These are phyloP conservation scores for Calonectria crousiana DNA, from an alignment of 2,329 filamentous ascomycete genomes.

Conservation along the genomic window DNA sequence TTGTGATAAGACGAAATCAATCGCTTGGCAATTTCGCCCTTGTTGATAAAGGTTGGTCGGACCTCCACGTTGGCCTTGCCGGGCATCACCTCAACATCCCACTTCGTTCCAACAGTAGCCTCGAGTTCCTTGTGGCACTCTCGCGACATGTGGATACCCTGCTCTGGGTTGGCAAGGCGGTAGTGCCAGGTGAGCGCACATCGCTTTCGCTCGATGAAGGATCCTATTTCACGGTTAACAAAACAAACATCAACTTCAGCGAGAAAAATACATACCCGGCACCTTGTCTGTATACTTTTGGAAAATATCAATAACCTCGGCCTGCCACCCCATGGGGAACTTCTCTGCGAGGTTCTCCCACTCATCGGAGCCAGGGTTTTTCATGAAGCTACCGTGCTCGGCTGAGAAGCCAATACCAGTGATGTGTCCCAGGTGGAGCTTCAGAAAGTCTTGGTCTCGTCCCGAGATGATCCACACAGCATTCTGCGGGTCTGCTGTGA, in stretches of 20 bases:
- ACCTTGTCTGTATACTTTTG: constrained; percentile 89
- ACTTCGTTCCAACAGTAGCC: constrained; percentile 78
- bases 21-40: constrained; percentile 92
- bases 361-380: constrained; percentile 77
- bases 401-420: constrained; percentile 90
- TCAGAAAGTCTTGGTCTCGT: constrained; percentile 90
- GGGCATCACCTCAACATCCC: constrained; percentile 95
- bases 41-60: constrained; percentile 97
- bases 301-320: constrained; percentile 86
- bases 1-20: constrained; percentile 80
- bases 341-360: constrained; percentile 93
- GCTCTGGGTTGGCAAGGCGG: constrained; percentile 88
- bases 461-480: constrained; percentile 99
- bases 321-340: constrained; percentile 93
- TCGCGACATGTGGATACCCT: constrained; percentile 81
- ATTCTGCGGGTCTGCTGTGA: constrained; percentile 85
- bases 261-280: constrained; percentile 69
- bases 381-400: constrained; percentile 96
- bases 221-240: constrained; percentile 64
- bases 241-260: no score
- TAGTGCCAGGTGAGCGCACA: constrained; percentile 98
- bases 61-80: constrained; percentile 98
- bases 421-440: constrained; percentile 94
- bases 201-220: constrained; percentile 93
- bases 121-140: constrained; percentile 88